Percentiles rank a stretch among this genome's conserved stretches.
These are phyloP conservation scores for Protomyces macrosporus DNA, from an alignment of 1,139 yeast genomes.

Conservation along the genomic window DNA sequence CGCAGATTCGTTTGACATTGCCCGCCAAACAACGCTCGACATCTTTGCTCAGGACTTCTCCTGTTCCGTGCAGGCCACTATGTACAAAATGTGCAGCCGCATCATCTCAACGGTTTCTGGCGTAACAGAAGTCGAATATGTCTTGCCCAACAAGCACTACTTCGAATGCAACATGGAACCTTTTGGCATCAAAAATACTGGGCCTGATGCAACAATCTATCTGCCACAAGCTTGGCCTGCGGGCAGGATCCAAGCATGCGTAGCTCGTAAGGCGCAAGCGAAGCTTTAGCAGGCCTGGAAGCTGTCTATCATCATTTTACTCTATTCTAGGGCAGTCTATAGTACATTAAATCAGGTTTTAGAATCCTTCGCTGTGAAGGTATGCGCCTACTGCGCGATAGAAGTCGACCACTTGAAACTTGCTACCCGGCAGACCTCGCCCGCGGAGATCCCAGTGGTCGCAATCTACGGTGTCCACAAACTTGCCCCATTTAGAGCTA, in stretches of 20 bases:
- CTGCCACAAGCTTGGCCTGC: slow-evolving; percentile 91
- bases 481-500: slow-evolving; percentile 79
- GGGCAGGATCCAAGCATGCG: slow-evolving; percentile 82
- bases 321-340: neutral
- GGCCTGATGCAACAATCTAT: slow-evolving; percentile 65
- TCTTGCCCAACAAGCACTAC: slow-evolving; percentile 86
- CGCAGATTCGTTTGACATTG: slow-evolving; percentile 44
- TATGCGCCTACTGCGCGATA: slow-evolving; percentile 17
- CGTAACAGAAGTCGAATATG: slow-evolving; percentile 61
- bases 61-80: slow-evolving; percentile 89
- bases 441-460: slow-evolving; percentile 67
- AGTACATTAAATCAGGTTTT: neutral
- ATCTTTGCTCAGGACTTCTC: slow-evolving; percentile 80
- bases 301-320: neutral
- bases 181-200: slow-evolving; percentile 61
- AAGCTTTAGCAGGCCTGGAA: slow-evolving; percentile 32
- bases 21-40: slow-evolving; percentile 65
- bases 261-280: slow-evolving; percentile 60
- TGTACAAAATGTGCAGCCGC: slow-evolving; percentile 81
- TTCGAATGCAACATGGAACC: slow-evolving; percentile 71
- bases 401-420: slow-evolving; percentile 22
- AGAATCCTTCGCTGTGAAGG: slow-evolving; percentile 17
- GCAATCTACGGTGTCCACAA: slow-evolving; percentile 70
- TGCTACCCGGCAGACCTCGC: slow-evolving; percentile 20
- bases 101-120: slow-evolving; percentile 57